Conservation (phyloP, 1,284 basidiomycete genomes). For the Melampsora americana region DNA sequence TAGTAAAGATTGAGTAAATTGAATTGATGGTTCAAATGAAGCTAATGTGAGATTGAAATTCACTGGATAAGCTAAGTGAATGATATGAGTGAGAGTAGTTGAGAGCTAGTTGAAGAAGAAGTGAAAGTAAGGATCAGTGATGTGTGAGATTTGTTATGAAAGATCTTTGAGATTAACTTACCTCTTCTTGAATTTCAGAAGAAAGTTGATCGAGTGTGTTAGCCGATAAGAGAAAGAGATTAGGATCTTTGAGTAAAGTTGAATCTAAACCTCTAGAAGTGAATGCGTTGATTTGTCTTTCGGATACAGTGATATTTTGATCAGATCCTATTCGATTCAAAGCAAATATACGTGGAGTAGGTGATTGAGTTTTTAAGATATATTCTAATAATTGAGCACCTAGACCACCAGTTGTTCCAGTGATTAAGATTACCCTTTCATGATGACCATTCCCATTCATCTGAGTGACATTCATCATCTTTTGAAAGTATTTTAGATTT, state of each 20-base stretch:
- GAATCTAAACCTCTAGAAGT: background rate
- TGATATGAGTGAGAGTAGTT: conserved; percentile 14
- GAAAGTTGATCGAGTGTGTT: conserved; percentile 7
- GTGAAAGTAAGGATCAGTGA: background rate
- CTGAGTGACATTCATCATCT: too few species aligned
- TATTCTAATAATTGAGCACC: conserved; percentile 1
- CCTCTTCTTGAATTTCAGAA: background rate
- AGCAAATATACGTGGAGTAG: background rate
- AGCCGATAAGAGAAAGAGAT: background rate
- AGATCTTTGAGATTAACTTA: background rate
- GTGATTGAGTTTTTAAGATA: background rate
- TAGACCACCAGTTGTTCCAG: conserved; percentile 13
- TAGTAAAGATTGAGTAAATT: conserved; percentile 9
- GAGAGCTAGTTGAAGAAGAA: background rate
- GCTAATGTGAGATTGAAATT: conserved; percentile 16
- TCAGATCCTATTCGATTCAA: conserved; percentile 4
- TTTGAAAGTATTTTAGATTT: too few species aligned
- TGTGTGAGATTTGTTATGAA: background rate
- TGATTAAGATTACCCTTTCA: background rate
- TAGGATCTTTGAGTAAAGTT: background rate
- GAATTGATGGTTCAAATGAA: conserved; percentile 7
- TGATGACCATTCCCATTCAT: too few species aligned
- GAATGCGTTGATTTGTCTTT: background rate
- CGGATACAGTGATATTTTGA: background rate
- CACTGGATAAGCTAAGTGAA: conserved; percentile 21